phyloP scores from a whole-genome alignment of 108 stramenopile species.

The Cylindrotheca closterium region DNA sequence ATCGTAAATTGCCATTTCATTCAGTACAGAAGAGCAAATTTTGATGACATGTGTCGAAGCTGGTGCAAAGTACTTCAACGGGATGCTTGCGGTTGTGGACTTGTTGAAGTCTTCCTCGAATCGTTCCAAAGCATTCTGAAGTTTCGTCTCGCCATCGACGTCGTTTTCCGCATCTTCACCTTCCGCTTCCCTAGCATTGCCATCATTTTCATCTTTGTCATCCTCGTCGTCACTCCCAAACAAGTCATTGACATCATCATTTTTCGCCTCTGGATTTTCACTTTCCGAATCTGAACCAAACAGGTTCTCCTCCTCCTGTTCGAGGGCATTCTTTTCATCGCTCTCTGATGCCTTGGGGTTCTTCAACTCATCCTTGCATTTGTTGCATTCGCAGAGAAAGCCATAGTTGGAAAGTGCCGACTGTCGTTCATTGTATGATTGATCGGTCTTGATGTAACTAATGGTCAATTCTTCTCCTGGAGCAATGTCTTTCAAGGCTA shows the following conservation, averaged over 20 bases:
- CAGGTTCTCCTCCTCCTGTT: background rate
- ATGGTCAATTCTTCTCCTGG: constrained; percentile 82
- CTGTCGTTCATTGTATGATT: constrained; percentile 41
- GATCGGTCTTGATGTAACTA: constrained; percentile 66
- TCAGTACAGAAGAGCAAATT: background rate
- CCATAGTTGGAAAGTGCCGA: constrained; percentile 74
- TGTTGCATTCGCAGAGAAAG: constrained; percentile 66
- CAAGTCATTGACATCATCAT: constrained; percentile 22
- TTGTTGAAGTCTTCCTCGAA: constrained; percentile 36
- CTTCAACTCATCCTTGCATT: constrained; percentile 40
- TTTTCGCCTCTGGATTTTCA: background rate
- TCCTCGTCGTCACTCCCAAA: constrained; percentile 45
- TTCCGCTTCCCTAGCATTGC: background rate
- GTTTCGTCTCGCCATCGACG: constrained; percentile 14
- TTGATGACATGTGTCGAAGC: constrained; percentile 29
- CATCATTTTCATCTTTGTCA: constrained; percentile 18
- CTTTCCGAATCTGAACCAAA: background rate
- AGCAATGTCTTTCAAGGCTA: constrained; percentile 62
- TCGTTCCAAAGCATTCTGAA: constrained; percentile 17
- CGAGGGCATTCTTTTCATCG: background rate
- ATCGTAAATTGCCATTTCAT: constrained; percentile 4
- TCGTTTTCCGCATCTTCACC: constrained; percentile 13
- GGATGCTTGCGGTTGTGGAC: constrained; percentile 28
- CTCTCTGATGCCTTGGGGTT: background rate
- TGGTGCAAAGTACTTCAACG: constrained; percentile 25